Evolutionary conservation across 768 basidiomycete genomes (phyloP), one percentile per base, ranked within the genome.

Genomic region (Tricholoma sp.): DNA sequence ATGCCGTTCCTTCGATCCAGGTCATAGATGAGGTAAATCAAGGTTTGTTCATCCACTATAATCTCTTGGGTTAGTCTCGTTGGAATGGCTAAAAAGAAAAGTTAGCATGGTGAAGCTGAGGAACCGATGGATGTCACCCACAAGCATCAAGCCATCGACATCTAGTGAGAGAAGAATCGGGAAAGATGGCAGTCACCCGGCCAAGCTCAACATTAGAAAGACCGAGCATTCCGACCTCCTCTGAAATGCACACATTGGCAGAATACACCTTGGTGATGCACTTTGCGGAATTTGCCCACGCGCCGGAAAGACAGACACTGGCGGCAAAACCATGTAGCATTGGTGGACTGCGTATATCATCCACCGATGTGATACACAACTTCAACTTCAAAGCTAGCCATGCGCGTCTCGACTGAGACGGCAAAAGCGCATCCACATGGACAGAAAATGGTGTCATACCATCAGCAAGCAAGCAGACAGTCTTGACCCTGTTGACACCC

Each of bases 71-170:
- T 83, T 67, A 91, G 77, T 45, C 69, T 77, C n/a, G 79, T 80
- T 55, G 79, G 74, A 58, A 77, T 67, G 62, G 73, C 82, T 84
- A 59, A 62, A 63, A 59, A 73, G n/a, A 68, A 69, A 59, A 64
- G 68, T 61, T 66, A 59, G 69, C 59, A 69, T 61, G 24, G 60
- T 64, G 67, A 67, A 66, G 50, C 54, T 47, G 47, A 57, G 34
- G 57, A 50, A 57, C 59, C 50, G 34, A 61, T 21, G 57, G 55
- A 49, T 57, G 58, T 46, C 54, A 79, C 87, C 69, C 66, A 89
- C 88, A 72, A 59, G 79, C 69, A 66, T 86, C 84, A 60, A 86
- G 75, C 88, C 87, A 88, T 57, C 85, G 80, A 69, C 88, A 88
- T 57, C 82, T 76, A 64, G 68, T 82, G 50, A 91, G 73, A 14